Percentiles rank a stretch among this genome's conserved stretches.
Evolutionary conservation across 768 basidiomycete species (phyloP).

Genomic region (Cantharellus cinnabarinus): DNA sequence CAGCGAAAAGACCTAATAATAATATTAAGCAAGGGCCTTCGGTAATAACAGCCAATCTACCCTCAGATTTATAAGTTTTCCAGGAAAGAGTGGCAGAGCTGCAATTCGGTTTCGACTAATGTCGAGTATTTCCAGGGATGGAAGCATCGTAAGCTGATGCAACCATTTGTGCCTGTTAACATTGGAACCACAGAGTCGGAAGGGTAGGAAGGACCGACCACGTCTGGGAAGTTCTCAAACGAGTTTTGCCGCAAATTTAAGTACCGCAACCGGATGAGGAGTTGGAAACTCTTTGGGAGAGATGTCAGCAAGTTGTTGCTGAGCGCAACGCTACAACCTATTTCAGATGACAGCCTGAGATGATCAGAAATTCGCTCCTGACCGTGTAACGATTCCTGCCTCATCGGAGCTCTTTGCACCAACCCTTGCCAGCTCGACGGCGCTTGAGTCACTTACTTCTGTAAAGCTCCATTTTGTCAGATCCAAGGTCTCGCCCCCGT

Average conservation of each 20-base stretch:
- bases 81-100: slow-evolving; percentile 57
- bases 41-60: slow-evolving; percentile 22
- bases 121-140: slow-evolving; percentile 82
- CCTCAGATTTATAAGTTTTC: slow-evolving; percentile 53
- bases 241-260: slow-evolving; percentile 73
- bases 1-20: slow-evolving; percentile 56
- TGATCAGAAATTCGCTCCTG: neutral
- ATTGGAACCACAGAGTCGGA: neutral
- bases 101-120: slow-evolving; percentile 83
- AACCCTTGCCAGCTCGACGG: slow-evolving; percentile 49
- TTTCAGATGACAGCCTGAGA: neutral
- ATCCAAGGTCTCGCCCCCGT: slow-evolving; percentile 67
- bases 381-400: slow-evolving; percentile 20
- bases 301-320: slow-evolving; percentile 65
- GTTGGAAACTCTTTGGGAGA: slow-evolving; percentile 53
- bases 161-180: neutral
- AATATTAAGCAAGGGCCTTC: neutral
- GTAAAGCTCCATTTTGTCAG: slow-evolving; percentile 61
- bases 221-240: slow-evolving; percentile 66
- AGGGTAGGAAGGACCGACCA: slow-evolving; percentile 32
- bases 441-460: slow-evolving; percentile 55
- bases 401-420: slow-evolving; percentile 27
- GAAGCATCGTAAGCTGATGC: slow-evolving; percentile 56
- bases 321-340: slow-evolving; percentile 48
- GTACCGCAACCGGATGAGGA: slow-evolving; percentile 58